Conservation (phyloP, 805 yeast genomes). For the Saccharomycopsis schoenii region DNA sequence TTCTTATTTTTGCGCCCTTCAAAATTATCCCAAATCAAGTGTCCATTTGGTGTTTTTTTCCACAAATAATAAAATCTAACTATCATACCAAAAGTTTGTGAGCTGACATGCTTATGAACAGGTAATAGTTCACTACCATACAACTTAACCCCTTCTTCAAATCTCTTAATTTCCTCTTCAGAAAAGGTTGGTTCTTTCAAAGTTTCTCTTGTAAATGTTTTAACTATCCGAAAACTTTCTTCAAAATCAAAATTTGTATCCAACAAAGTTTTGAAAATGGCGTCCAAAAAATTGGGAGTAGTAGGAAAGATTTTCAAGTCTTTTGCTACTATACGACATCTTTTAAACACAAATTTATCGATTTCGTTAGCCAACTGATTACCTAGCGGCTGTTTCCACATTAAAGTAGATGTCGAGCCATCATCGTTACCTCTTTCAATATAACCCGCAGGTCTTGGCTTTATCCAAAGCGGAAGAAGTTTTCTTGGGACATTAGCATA, state of each 20-base stretch:
- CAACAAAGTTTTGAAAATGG: slow-evolving; percentile 47
- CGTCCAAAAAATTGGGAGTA: slow-evolving; percentile 79
- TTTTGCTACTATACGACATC: slow-evolving; percentile 49
- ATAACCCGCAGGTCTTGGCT: slow-evolving; percentile 70
- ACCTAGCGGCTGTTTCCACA: slow-evolving; percentile 49
- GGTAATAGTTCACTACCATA: slow-evolving; percentile 75
- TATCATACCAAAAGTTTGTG: slow-evolving; percentile 66
- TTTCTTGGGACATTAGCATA: slow-evolving; percentile 31
- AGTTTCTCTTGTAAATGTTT: slow-evolving; percentile 41
- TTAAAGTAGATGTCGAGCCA: slow-evolving; percentile 44
- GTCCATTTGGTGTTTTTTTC: slow-evolving; percentile 79
- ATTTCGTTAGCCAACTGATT: slow-evolving; percentile 27
- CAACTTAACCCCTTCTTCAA: slow-evolving; percentile 64
- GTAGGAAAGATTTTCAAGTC: slow-evolving; percentile 43
- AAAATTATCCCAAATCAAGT: slow-evolving; percentile 70
- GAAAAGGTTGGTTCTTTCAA: slow-evolving; percentile 73
- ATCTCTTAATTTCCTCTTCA: slow-evolving; percentile 49
- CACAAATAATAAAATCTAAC: slow-evolving; percentile 85
- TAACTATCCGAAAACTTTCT: slow-evolving; percentile 38
- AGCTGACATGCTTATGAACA: slow-evolving; percentile 58
- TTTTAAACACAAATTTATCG: slow-evolving; percentile 41
- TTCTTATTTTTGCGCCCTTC: slow-evolving; percentile 62
- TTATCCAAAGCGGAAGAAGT: slow-evolving; percentile 66
- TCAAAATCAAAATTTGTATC: slow-evolving; percentile 40
- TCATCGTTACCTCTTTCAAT: slow-evolving; percentile 74